Evolutionary conservation across 169 alveolate species (phyloP), one percentile per base, ranked within the genome.

Genomic region (Cytauxzoon felis): DNA sequence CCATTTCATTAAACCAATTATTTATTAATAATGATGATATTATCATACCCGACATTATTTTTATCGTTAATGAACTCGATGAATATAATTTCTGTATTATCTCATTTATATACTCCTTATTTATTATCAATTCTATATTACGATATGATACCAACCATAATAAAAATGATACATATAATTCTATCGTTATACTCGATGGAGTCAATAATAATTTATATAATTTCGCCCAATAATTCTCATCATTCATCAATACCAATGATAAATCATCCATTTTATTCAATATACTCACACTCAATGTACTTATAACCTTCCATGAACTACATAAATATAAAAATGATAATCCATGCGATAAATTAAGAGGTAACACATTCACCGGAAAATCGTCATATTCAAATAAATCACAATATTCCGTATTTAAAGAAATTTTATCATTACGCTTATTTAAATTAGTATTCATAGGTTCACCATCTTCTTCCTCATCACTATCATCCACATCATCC

Each of bases 11-110:
- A 18, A 43, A 66, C 78, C 78, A 66, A 1, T 61, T 61, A 4
- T 36, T 13, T 1, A 51, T 8, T n/a, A 66, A 27, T 61, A 66
- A 57, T 0, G 69, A 29, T 24, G 29, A 27, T 40, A 54, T 34
- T n/a, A 66, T 49, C 32, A 66, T 18, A 18, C 78, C 78, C n/a
- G 64, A 66, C 24, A 66, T 5, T 7, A 40, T 32, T 59, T 56
- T 66, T 11, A 51, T 9, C 3, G 78, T 66, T 3, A 45, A 33
- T 9, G 43, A 57, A 13, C 19, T 24, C 1, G 78, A 66, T 18
- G 57, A 27, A 21, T 66, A 66, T 11, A 66, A 48, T 32, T 51
- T 53, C 18, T 53, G 36, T 34, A 66, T 18, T 40, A 66, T n/a
- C 42, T 11, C 6, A 19, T 19, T 41, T 38, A 56, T 6, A 7